Percentiles rank a stretch among this genome's conserved stretches.
These are phyloP conservation scores for Lactifluus subvellereus DNA, from an alignment of 768 basidiomycete genomes.

Conservation along the genomic window DNA sequence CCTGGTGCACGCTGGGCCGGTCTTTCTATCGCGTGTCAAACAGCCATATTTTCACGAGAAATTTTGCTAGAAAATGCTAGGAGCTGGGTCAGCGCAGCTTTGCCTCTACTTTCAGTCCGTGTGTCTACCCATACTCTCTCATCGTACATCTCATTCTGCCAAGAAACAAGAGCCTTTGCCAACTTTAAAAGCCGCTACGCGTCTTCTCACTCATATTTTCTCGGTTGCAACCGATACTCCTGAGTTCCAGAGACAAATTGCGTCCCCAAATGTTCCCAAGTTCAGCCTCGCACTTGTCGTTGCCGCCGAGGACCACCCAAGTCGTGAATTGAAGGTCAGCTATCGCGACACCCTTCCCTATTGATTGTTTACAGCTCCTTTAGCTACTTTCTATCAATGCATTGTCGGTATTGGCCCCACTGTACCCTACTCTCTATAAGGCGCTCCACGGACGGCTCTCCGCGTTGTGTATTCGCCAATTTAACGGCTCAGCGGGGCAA, in stretches of 20 bases:
- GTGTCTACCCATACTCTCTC: constrained; percentile 26
- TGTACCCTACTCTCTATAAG: constrained; percentile 66
- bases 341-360: neutral
- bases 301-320: constrained; percentile 46
- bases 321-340: constrained; percentile 51
- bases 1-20: constrained; percentile 77
- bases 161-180: constrained; percentile 68
- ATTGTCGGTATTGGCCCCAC: constrained; percentile 48
- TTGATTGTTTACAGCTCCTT: constrained; percentile 3
- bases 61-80: constrained; percentile 67
- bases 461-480: constrained; percentile 46
- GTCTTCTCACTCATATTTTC: constrained; percentile 59
- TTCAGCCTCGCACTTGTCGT: constrained; percentile 53
- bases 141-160: constrained; percentile 27
- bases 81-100: constrained; percentile 59
- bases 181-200: constrained; percentile 55
- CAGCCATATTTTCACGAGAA: constrained; percentile 49
- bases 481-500: constrained; percentile 49
- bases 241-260: constrained; percentile 79
- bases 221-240: constrained; percentile 51
- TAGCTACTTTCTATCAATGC: constrained; percentile 45
- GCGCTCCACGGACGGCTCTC: constrained; percentile 48
- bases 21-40: constrained; percentile 65
- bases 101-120: constrained; percentile 70
- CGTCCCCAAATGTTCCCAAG: constrained; percentile 65